Evolutionary conservation across 495 filamentous ascomycete genomes (phyloP).

Genomic region (Aspergillus conjunctus): DNA sequence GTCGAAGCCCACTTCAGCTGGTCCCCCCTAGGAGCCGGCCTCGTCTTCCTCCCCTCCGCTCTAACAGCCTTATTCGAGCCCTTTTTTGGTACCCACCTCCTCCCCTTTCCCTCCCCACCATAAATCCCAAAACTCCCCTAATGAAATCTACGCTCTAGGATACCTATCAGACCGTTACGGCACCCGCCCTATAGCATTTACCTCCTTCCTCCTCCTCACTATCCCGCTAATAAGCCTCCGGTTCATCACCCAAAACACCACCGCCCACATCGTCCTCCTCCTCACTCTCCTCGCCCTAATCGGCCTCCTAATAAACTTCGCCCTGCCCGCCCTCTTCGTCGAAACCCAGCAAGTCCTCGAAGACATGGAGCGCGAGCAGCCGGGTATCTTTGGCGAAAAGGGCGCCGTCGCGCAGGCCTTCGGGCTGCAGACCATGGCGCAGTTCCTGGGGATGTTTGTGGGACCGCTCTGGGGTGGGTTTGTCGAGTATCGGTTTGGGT

Average conservation of each 20-base stretch:
- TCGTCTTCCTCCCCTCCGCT: constrained; percentile 71
- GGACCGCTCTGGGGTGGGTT: constrained; percentile 67
- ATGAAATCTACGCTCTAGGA: constrained; percentile 38
- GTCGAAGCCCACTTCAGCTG: constrained; percentile 65
- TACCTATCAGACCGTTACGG: constrained; percentile 59
- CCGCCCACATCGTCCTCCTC: constrained; percentile 63
- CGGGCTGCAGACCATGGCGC: constrained; percentile 59
- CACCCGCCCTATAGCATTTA: constrained; percentile 59
- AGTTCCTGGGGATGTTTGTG: constrained; percentile 58
- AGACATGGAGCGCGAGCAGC: constrained; percentile 51
- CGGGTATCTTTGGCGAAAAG: constrained; percentile 47
- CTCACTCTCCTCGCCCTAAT: constrained; percentile 30
- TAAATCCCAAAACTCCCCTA: neutral
- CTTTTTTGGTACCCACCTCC: constrained; percentile 42
- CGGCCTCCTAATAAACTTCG: constrained; percentile 33
- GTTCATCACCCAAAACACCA: constrained; percentile 58
- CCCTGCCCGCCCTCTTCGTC: constrained; percentile 56
- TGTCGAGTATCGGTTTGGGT: constrained; percentile 59
- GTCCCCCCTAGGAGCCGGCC: constrained; percentile 67
- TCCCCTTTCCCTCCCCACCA: neutral
- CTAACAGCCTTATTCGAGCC: constrained; percentile 67
- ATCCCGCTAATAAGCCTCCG: constrained; percentile 65
- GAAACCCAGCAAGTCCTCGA: constrained; percentile 70
- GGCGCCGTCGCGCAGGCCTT: constrained; percentile 64
- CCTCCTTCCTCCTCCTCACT: constrained; percentile 61